A percentile compares a stretch with the other conserved stretches of the same genome.
These are phyloP conservation scores for Hypoxylon cercidicola DNA, from an alignment of 495 filamentous ascomycete genomes.

Conservation along the genomic window DNA sequence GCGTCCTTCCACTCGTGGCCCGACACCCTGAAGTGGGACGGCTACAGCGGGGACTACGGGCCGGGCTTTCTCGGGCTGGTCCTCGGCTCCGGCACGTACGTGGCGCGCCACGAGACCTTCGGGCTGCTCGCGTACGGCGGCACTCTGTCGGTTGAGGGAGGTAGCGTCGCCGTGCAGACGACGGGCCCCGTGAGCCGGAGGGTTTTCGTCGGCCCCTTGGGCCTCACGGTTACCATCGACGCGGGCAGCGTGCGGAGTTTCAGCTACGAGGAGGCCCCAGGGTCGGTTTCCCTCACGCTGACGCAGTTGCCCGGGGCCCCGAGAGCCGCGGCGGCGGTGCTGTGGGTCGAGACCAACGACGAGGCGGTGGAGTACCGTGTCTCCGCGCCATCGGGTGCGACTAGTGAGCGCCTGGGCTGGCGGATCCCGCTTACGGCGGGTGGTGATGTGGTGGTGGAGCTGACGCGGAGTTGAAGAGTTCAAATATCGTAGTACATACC, in stretches of 20 bases:
- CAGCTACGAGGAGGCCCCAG: constrained; percentile 32
- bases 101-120: constrained; percentile 52
- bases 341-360: constrained; percentile 36
- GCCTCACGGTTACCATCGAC: constrained; percentile 53
- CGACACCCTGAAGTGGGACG: constrained; percentile 62
- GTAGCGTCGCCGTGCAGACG: constrained; percentile 45
- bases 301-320: constrained; percentile 36
- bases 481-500: background rate
- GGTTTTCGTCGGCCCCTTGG: constrained; percentile 55
- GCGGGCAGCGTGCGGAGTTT: constrained; percentile 53
- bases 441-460: constrained; percentile 31
- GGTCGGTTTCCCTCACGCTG: constrained; percentile 35
- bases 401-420: constrained; percentile 20
- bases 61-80: constrained; percentile 59
- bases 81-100: constrained; percentile 56
- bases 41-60: constrained; percentile 64
- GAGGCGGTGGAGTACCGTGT: constrained; percentile 5
- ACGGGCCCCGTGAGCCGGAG: constrained; percentile 54
- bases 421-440: constrained; percentile 13
- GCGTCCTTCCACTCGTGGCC: constrained; percentile 64
- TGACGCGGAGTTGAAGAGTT: constrained; percentile 5
- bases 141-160: constrained; percentile 13
- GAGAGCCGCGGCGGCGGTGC: constrained; percentile 35
- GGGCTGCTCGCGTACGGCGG: constrained; percentile 59
- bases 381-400: background rate